Evolutionary conservation across 2,329 filamentous ascomycete genomes (phyloP), one percentile per base, ranked within the genome.

Genomic region (Beauveria rudraprayagi): DNA sequence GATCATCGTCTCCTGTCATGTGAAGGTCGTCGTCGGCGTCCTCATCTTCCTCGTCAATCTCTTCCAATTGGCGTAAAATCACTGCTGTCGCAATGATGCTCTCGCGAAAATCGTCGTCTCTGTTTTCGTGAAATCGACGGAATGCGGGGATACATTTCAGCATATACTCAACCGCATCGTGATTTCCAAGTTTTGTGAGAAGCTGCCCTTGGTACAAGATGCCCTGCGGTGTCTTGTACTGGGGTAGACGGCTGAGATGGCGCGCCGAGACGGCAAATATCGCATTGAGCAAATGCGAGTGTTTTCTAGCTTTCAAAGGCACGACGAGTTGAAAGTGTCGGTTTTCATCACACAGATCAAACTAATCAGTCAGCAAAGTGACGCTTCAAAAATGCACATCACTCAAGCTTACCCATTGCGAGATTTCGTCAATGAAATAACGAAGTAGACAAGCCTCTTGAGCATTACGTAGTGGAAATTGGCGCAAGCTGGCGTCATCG

Each of bases 71-170:
- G 2, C 74, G 70, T 0, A 76, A 66, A 14, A 76, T 76, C 11
- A 76, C 74, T 3, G 72, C 73, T 1, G 75, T 76, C 1, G 75
- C 73, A 40, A 76, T 71, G 60, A 76, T 72, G 44, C 73, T 76
- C 55, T 76, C 74, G 1, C 74, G 67, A 17, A 73, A 73, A 19
- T 75, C 73, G 19, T 75, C 73, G 26, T 76, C 74, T 10, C 70
- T 66, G 6, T 72, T 67, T 10, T 71, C 69, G 50, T 75, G 71
- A 28, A 76, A 76, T 19, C 72, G 69, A 5, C 73, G 68, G 1
- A 76, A 65, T 0, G 74, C 73, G 5, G 74, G 74, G 37, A 76
- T 76, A 51, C 74, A 76, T 43, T 71, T 69, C 1, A 76, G 65
- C 48, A 74, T 76, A 51, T 76, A 76, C 61, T 76, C 73, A 3